Base-by-base conservation (phyloP, 225 moss, liverwort and hornwort genomes). In the Physcomitrium patens region DNA sequence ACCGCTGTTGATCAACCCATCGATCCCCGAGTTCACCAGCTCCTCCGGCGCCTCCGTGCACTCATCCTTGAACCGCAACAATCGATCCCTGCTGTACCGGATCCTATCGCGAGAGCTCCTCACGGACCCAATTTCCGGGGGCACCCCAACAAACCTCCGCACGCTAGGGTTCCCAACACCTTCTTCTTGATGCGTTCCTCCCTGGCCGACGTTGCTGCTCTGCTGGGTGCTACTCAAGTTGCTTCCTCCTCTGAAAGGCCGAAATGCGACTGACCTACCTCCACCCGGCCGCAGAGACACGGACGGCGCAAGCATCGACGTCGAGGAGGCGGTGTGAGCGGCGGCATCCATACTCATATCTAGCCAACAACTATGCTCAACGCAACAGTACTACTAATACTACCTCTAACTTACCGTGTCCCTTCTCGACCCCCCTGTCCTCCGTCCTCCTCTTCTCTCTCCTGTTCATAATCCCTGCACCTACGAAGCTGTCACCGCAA, bases 41-140 rank as follows among this genome's bases (percentile, higher is more conserved):
- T 65, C 65, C 56, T 75, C 65, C 9, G 74, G 74, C 8, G 74
- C 74, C 19, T 66, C 37, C 54, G 42, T 75, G 52, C 65, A 75
- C 43, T 9, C 50, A 65, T 65, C 65, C 54, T 37, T 62, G 16
- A 75, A 75, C 65, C 66, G 65, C 65, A 75, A 10, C 74, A 75
- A 66, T 43, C 20, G 53, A 44, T 75, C 74, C 49, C 65, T 75
- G 2, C 31, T 37, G 31, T 37, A 37, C 31, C 31, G 31, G 31
- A 37, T 37, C 31, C 31, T 37, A 7, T 37, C 7, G 31, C 31
- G 31, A 37, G 31, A 7, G 4, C 31, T 37, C 31, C 31, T 37
- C 31, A 4, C 4, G 5, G 31, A 37, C 31, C 31, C 31, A 37
- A 37, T 37, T 37, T 37, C 31, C 31, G 31, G 7, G 31, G 31